Evolutionary conservation across 1,284 basidiomycete species (phyloP).

Genomic region (Coriolopsis trogii): DNA sequence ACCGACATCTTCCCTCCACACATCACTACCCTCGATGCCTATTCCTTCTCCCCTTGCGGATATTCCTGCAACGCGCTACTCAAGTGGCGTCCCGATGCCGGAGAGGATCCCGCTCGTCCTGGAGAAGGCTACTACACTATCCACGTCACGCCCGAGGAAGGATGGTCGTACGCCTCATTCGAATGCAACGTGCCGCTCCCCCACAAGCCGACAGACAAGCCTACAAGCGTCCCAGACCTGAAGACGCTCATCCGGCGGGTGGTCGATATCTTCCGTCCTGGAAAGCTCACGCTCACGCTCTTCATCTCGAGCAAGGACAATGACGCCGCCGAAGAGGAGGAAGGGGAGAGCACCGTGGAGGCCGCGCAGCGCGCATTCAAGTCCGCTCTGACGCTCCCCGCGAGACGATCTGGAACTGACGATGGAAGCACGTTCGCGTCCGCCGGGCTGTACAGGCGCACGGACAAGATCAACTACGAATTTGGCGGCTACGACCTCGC

Average conservation of each 20-base stretch:
- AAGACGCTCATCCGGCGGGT: constrained; percentile 85
- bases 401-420: constrained; percentile 12
- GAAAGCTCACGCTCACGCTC: constrained; percentile 85
- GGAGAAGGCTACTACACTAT: constrained; percentile 97
- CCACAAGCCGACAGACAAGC: constrained; percentile 38
- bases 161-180: constrained; percentile 97
- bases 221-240: constrained; percentile 67
- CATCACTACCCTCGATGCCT: constrained; percentile 88
- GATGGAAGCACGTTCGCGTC: constrained; percentile 16
- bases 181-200: constrained; percentile 96
- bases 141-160: constrained; percentile 97
- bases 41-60: constrained; percentile 94
- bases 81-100: constrained; percentile 49
- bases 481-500: constrained; percentile 95
- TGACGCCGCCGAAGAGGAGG: constrained; percentile 50
- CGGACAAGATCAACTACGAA: constrained; percentile 98
- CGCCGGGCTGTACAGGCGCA: constrained; percentile 62
- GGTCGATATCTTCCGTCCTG: constrained; percentile 92
- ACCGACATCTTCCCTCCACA: constrained; percentile 79
- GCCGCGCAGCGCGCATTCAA: constrained; percentile 73
- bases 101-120: constrained; percentile 20
- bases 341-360: constrained; percentile 59
- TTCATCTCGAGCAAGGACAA: constrained; percentile 81
- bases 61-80: constrained; percentile 96
- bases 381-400: constrained; percentile 47